phyloP scores from a whole-genome alignment of 805 yeast species.

The Saccharomycopsis sp. region DNA sequence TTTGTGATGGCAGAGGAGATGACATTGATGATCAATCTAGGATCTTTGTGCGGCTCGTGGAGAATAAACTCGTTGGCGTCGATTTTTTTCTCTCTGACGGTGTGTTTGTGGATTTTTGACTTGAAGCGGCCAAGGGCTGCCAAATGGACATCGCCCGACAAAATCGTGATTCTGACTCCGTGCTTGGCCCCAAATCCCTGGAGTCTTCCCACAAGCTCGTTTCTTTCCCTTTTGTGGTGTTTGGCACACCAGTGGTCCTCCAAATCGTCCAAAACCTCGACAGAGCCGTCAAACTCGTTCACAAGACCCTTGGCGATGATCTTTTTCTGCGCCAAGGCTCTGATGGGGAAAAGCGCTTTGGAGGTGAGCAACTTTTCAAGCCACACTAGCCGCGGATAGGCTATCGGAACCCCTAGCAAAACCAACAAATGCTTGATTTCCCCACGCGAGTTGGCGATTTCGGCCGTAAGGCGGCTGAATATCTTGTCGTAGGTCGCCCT shows the following conservation, averaged over 20 bases:
- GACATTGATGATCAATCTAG: slow-evolving; percentile 71
- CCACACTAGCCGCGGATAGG: slow-evolving; percentile 92
- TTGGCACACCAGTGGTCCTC: slow-evolving; percentile 96
- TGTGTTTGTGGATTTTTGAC: slow-evolving; percentile 43
- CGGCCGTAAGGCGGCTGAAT: slow-evolving; percentile 54
- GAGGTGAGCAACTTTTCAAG: slow-evolving; percentile 70
- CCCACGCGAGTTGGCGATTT: slow-evolving; percentile 41
- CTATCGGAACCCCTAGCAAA: slow-evolving; percentile 90
- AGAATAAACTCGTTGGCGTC: slow-evolving; percentile 36
- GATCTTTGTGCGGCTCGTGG: slow-evolving; percentile 57
- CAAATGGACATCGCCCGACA: slow-evolving; percentile 92
- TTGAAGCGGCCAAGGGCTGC: slow-evolving; percentile 76
- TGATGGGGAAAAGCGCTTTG: slow-evolving; percentile 53
- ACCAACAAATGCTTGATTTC: slow-evolving; percentile 70
- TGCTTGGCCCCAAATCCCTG: slow-evolving; percentile 57
- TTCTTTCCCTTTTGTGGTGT: slow-evolving; percentile 82
- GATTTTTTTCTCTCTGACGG: slow-evolving; percentile 31
- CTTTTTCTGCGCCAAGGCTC: slow-evolving; percentile 53
- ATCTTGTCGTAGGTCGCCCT: slow-evolving; percentile 50
- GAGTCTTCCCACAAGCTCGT: slow-evolving; percentile 52
- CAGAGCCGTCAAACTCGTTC: slow-evolving; percentile 86
- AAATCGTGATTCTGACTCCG: slow-evolving; percentile 71
- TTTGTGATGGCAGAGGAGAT: slow-evolving; percentile 87
- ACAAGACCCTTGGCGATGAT: slow-evolving; percentile 64
- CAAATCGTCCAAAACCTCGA: slow-evolving; percentile 87